Evolutionary conservation across 192 early-diverging fungal species (phyloP).

Genomic region (Umbelopsis sp.): DNA sequence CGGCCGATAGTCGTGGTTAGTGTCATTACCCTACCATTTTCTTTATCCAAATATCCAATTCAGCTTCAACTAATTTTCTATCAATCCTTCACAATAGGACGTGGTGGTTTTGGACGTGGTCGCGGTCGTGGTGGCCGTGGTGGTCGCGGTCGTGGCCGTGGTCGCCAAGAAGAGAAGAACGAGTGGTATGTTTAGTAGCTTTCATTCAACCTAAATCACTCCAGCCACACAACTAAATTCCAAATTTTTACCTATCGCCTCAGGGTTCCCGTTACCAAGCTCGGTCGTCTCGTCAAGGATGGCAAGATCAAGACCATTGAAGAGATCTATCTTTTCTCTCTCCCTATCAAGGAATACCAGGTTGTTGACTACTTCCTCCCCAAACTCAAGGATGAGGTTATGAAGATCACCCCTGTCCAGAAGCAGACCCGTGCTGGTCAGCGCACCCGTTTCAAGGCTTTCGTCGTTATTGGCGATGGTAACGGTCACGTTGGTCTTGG

Average conservation of each 20-base stretch:
- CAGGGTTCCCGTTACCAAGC: slow-evolving; percentile 95
- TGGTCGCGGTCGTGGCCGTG: slow-evolving; percentile 34
- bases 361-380: slow-evolving; percentile 95
- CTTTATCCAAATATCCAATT: background rate
- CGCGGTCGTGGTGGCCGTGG: slow-evolving; percentile 36
- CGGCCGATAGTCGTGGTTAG: slow-evolving; percentile 76
- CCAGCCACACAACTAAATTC: no score
- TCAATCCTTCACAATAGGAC: slow-evolving; percentile 19
- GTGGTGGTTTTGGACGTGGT: slow-evolving; percentile 45
- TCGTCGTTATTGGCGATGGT: slow-evolving; percentile 96
- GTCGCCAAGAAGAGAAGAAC: slow-evolving; percentile 41
- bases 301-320: slow-evolving; percentile 96
- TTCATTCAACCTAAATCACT: no score
- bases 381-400: slow-evolving; percentile 97
- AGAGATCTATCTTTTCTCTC: slow-evolving; percentile 97
- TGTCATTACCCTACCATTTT: background rate
- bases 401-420: slow-evolving; percentile 99
- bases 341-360: slow-evolving; percentile 99
- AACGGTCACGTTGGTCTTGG: slow-evolving; percentile 99
- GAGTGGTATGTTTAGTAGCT: slow-evolving; percentile 13
- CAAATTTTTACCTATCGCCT: no score
- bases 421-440: slow-evolving; percentile 99
- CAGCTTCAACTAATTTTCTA: background rate
- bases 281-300: slow-evolving; percentile 98
- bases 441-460: slow-evolving; percentile 99